Evolutionary conservation across 352 stramenopile species (phyloP).

Genomic region (Phytophthora syringae): DNA sequence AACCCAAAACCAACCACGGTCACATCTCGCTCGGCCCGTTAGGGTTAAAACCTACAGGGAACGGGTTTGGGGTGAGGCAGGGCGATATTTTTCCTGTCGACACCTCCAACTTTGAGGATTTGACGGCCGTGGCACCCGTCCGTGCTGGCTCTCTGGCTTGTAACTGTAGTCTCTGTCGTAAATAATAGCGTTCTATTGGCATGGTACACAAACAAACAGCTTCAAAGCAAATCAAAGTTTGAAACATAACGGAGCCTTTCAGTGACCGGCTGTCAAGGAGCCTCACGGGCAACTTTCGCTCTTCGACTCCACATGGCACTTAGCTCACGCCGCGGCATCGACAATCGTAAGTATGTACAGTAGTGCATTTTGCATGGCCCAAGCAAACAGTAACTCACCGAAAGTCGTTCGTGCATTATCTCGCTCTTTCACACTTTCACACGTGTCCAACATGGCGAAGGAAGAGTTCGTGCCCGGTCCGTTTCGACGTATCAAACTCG

Average conservation of each 20-base stretch:
- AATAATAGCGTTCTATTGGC: not conserved
- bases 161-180: no score
- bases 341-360: not conserved
- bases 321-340: constrained; percentile 27
- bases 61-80: no score
- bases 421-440: constrained; percentile 4
- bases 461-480: constrained; percentile 35
- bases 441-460: constrained; percentile 19
- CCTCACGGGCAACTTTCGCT: constrained; percentile 3
- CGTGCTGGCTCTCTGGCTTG: no score
- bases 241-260: constrained; percentile 17
- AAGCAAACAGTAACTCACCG: constrained; percentile 14
- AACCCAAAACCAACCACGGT: no score
- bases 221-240: constrained; percentile 17
- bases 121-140: no score
- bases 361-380: not conserved
- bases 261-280: constrained; percentile 13
- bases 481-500: constrained; percentile 25
- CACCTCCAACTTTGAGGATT: no score
- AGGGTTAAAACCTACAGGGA: no score
- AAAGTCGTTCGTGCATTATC: constrained; percentile 26
- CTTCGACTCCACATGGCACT: constrained; percentile 25
- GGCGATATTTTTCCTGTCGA: no score
- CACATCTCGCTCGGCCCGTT: no score
- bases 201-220: constrained; percentile 2